phyloP scores from a whole-genome alignment of 78 protist species.

The Bigelowiella natans region DNA sequence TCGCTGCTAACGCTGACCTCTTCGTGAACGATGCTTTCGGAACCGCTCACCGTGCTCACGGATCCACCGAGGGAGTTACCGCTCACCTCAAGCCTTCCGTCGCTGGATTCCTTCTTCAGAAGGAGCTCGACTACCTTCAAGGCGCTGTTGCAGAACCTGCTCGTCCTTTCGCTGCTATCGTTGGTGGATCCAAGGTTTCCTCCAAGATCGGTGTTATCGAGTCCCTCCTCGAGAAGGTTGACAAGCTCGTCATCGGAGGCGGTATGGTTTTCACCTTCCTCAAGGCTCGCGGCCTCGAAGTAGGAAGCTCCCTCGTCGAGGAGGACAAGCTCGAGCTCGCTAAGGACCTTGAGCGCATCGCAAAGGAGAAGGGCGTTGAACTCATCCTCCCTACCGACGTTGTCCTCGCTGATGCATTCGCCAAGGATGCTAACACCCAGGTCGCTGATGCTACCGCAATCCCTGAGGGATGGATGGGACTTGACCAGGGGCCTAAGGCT shows the following conservation, averaged over 20 bases:
- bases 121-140: slow-evolving; percentile 57
- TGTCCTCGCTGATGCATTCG: slow-evolving; percentile 29
- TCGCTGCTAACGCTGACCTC: slow-evolving; percentile 34
- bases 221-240: slow-evolving; percentile 43
- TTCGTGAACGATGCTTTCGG: slow-evolving; percentile 54
- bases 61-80: slow-evolving; percentile 57
- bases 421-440: slow-evolving; percentile 40
- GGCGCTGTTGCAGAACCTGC: slow-evolving; percentile 30
- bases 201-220: slow-evolving; percentile 35
- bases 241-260: slow-evolving; percentile 63
- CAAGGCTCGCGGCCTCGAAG: slow-evolving; percentile 47
- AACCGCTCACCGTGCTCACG: slow-evolving; percentile 73
- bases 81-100: slow-evolving; percentile 30
- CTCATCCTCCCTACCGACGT: slow-evolving; percentile 51
- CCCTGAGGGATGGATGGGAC: slow-evolving; percentile 91
- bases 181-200: slow-evolving; percentile 48
- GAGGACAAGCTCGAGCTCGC: slow-evolving; percentile 44
- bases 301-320: slow-evolving; percentile 52
- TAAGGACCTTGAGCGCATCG: slow-evolving; percentile 22
- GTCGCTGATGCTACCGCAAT: slow-evolving; percentile 20
- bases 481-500: slow-evolving; percentile 93
- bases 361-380: slow-evolving; percentile 30
- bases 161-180: slow-evolving; percentile 60
- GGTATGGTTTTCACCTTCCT: slow-evolving; percentile 68
- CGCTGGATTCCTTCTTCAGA: slow-evolving; percentile 54